Conservation (phyloP, 1,284 basidiomycete species). For the Albatrellus sp. region DNA sequence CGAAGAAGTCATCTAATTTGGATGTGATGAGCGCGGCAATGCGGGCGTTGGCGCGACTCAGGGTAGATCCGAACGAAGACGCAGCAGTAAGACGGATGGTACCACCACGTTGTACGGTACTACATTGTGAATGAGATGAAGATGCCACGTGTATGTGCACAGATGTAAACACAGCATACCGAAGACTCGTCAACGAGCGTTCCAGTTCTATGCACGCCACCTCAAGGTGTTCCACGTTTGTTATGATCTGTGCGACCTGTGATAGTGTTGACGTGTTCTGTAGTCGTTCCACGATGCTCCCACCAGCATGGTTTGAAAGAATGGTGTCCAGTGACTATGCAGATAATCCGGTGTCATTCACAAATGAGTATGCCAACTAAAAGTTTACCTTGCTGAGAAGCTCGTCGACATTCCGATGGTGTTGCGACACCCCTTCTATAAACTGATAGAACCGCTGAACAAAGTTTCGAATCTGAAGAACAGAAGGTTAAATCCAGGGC, state of each 20-base stretch:
- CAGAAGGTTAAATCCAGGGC: not conserved
- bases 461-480: slow-evolving; percentile 69
- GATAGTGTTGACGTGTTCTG: slow-evolving; percentile 72
- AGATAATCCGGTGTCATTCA: not conserved
- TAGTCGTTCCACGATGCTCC: slow-evolving; percentile 64
- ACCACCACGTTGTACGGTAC: slow-evolving; percentile 70
- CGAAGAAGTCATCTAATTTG: slow-evolving; percentile 96
- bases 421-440: slow-evolving; percentile 86
- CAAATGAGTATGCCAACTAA: not conserved
- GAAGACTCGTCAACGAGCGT: slow-evolving; percentile 71
- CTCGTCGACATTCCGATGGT: slow-evolving; percentile 88
- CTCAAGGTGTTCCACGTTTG: slow-evolving; percentile 90
- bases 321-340: slow-evolving; percentile 80
- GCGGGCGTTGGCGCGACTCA: slow-evolving; percentile 62
- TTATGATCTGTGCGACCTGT: slow-evolving; percentile 89
- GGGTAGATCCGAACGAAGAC: slow-evolving; percentile 57
- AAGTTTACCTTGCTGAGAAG: slow-evolving; percentile 69
- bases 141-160: not conserved
- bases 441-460: slow-evolving; percentile 97
- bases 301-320: slow-evolving; percentile 72
- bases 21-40: slow-evolving; percentile 79
- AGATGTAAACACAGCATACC: slow-evolving; percentile 28
- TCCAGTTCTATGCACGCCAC: slow-evolving; percentile 81
- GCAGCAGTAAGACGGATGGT: slow-evolving; percentile 60
- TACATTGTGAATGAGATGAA: not conserved